Evolutionary conservation across 2,329 filamentous ascomycete genomes (phyloP), one percentile per base, ranked within the genome.

Genomic region (Colletotrichum falcatum): DNA sequence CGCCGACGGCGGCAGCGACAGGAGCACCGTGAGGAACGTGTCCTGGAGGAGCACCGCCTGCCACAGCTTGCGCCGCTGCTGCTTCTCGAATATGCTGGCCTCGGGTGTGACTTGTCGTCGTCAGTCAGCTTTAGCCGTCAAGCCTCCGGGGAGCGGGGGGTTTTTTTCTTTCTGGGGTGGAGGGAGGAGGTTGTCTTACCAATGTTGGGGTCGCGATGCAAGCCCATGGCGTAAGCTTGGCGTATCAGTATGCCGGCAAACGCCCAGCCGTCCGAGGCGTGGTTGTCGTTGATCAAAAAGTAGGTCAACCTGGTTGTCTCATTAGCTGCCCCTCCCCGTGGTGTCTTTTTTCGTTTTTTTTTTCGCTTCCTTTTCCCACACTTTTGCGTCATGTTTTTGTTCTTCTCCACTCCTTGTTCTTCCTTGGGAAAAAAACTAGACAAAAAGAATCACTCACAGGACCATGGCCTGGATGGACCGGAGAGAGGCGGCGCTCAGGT

Each of bases 271-370:
- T 95, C 93, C 0, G 91, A 93, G 5, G 92, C 92, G 75, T 95
- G 92, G 75, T 94, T 94, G 79, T 95, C 92, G 75, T 95, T 95
- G 83, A 95, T 94, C 44, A 95, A 84, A 75, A 95, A 95, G 77
- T 95, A 95, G 0, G 90, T 90, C 70, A 94, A 90, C 23, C 68
- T 71, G 39, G 55, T 6, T 16, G 55, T 9, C n/a, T 18, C 4
- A 20, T 66, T 12, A 66, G 67, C 20, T 46, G 1, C 3, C 20
- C 42, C 20, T 1, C 6, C 23, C 37, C 5, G 9, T 11, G 33
- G 18, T 44, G 0, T 5, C 8, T 39, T 39, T 1, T 9, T n/a
- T n/a, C 5, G 1, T 8, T 9, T 8, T 7, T n/a, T 44, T 44
- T 11, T 11, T n/a, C 3, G 1, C n/a, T 4, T 44, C 2, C 7